phyloP scores from a whole-genome alignment of 2,329 filamentous ascomycete genomes.

The Diplodia sapinea region DNA sequence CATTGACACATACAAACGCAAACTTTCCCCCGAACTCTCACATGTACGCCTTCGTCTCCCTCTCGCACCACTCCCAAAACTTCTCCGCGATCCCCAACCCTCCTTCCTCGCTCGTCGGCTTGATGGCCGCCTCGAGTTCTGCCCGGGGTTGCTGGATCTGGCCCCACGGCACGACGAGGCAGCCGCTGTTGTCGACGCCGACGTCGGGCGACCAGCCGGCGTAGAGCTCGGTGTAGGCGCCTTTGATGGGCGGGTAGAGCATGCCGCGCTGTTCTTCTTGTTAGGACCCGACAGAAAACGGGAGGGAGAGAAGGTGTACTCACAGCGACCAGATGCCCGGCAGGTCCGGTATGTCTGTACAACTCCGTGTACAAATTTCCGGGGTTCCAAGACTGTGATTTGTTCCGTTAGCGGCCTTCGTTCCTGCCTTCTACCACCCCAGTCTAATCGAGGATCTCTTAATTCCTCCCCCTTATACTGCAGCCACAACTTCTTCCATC shows the following conservation, averaged over 20 bases:
- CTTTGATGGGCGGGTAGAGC: conserved; percentile 25
- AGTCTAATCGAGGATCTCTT: too few species aligned
- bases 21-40: neutral
- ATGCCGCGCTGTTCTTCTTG: neutral
- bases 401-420: neutral
- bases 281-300: too few species aligned
- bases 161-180: conserved; percentile 57
- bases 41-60: conserved; percentile 33
- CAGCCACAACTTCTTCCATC: neutral
- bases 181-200: conserved; percentile 36
- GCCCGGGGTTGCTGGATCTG: conserved; percentile 42
- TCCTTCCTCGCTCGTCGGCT: conserved; percentile 46
- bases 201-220: conserved; percentile 30
- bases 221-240: conserved; percentile 31
- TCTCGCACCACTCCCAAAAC: conserved; percentile 54
- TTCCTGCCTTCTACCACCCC: neutral
- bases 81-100: conserved; percentile 47
- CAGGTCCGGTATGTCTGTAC: conserved; percentile 38
- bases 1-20: neutral
- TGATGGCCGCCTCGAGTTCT: conserved; percentile 44
- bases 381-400: conserved; percentile 44
- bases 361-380: conserved; percentile 51
- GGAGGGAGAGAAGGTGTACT: neutral
- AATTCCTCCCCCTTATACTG: neutral
- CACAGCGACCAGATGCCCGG: conserved; percentile 16